A percentile compares a stretch with the other conserved stretches of the same genome.
These are phyloP conservation scores for Sonneratia caseolaris DNA, from an alignment of 345 rosid genomes.

Conservation along the genomic window DNA sequence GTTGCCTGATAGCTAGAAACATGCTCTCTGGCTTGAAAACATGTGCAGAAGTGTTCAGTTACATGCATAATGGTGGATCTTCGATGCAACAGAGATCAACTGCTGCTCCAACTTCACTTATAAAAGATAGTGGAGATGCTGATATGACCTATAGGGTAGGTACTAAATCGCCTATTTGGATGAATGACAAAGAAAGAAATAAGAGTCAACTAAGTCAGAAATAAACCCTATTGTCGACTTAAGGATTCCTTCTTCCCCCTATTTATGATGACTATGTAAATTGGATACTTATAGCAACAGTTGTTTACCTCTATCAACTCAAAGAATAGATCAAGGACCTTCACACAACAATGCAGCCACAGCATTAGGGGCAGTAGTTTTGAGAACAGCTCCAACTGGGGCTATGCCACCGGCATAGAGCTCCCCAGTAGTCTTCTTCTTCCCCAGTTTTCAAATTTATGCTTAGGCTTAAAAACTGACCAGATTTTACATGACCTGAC, in stretches of 20 bases:
- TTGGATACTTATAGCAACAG: not conserved
- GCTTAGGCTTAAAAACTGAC: too few relatives aligned
- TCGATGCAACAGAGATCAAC: slow-evolving; percentile 46
- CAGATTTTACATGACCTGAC: too few relatives aligned
- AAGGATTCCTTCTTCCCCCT: not conserved
- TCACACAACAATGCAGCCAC: not conserved
- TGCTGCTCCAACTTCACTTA: slow-evolving; percentile 36
- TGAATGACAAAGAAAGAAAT: not conserved
- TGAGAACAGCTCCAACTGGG: not conserved
- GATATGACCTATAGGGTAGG: slow-evolving; percentile 36
- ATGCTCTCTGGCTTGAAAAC: slow-evolving; percentile 93
- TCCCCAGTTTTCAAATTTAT: too few relatives aligned
- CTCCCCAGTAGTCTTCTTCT: too few relatives aligned
- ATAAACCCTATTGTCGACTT: not conserved
- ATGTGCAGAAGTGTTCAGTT: slow-evolving; percentile 74
- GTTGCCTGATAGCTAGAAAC: slow-evolving; percentile 97
- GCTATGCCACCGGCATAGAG: too few relatives aligned
- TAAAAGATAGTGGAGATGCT: slow-evolving; percentile 52
- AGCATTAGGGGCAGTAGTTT: not conserved
- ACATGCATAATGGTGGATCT: slow-evolving; percentile 72
- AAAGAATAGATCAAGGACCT: not conserved
- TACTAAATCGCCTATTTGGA: slow-evolving; percentile 5
- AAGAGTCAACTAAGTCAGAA: not conserved
- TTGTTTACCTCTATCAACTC: not conserved
- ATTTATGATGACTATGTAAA: not conserved